Conservation (phyloP, 192 early-diverging fungal species). For the Kappamyces sp. region DNA sequence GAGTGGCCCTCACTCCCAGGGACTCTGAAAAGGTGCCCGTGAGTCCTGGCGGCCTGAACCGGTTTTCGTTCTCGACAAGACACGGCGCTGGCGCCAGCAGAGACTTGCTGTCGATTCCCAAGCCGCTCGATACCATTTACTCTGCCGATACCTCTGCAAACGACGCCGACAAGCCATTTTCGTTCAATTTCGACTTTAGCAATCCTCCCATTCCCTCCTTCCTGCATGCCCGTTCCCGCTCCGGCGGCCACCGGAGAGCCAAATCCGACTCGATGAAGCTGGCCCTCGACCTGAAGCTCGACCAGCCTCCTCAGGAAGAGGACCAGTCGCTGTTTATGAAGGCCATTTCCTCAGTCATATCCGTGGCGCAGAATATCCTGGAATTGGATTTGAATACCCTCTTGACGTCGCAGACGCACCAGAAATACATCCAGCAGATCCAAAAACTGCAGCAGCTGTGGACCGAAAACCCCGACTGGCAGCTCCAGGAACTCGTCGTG, state of each 20-base stretch:
- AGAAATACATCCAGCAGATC: constrained; percentile 52
- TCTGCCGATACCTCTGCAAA: constrained; percentile 19
- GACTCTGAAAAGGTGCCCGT: too few species aligned
- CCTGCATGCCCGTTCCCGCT: background rate
- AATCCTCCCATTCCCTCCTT: constrained; percentile 2
- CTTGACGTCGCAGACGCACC: constrained; percentile 55
- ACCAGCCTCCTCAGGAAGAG: constrained; percentile 32
- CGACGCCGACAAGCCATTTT: constrained; percentile 17
- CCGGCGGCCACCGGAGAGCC: background rate
- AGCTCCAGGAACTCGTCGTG: constrained; percentile 48
- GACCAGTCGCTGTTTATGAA: constrained; percentile 51
- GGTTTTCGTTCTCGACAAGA: too few species aligned
- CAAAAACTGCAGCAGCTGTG: constrained; percentile 57
- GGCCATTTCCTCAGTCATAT: constrained; percentile 61
- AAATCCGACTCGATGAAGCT: background rate
- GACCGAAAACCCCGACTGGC: constrained; percentile 61
- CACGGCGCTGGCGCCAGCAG: too few species aligned
- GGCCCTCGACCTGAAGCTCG: background rate
- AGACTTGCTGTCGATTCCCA: too few species aligned
- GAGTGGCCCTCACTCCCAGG: too few species aligned
- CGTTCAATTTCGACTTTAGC: constrained; percentile 19
- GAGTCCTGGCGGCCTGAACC: too few species aligned
- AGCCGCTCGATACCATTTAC: background rate
- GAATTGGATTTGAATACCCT: constrained; percentile 57
- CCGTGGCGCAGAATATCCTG: constrained; percentile 64